Evolutionary conservation across 345 rosid genomes (phyloP).

Genomic region (Cardiospermum halicacabum): DNA sequence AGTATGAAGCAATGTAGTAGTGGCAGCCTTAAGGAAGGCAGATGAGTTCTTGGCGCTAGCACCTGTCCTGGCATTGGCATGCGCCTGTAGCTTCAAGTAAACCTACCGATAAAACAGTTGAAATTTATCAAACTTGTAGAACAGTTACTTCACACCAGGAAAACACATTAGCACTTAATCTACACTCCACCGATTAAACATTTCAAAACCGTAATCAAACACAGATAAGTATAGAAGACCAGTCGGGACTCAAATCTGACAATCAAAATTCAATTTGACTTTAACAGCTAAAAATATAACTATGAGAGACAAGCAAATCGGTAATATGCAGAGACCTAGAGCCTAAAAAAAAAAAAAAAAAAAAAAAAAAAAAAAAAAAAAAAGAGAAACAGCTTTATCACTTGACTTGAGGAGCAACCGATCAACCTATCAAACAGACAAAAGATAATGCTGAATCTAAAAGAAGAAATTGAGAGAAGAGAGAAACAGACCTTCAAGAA

Average conservation of each 20-base stretch:
- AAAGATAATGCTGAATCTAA: neutral
- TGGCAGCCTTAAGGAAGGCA: slow-evolving; percentile 92
- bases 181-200: neutral
- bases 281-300: neutral
- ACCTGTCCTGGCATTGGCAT: slow-evolving; percentile 75
- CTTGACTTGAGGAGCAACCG: neutral
- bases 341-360: neutral
- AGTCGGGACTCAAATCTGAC: neutral
- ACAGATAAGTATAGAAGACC: neutral
- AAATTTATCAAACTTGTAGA: neutral
- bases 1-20: slow-evolving; percentile 88
- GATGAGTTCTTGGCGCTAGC: slow-evolving; percentile 77
- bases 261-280: neutral
- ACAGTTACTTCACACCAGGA: neutral
- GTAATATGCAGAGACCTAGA: neutral
- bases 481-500: slow-evolving; percentile 62
- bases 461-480: neutral
- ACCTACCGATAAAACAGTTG: slow-evolving; percentile 37
- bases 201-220: neutral
- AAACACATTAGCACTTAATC: neutral
- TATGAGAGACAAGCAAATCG: neutral
- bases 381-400: too few relatives aligned
- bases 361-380: too few relatives aligned
- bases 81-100: slow-evolving; percentile 78
- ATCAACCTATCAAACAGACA: neutral